Base-by-base conservation (phyloP, 2,329 filamentous ascomycete genomes). In the Neofusicoccum laricinum region DNA sequence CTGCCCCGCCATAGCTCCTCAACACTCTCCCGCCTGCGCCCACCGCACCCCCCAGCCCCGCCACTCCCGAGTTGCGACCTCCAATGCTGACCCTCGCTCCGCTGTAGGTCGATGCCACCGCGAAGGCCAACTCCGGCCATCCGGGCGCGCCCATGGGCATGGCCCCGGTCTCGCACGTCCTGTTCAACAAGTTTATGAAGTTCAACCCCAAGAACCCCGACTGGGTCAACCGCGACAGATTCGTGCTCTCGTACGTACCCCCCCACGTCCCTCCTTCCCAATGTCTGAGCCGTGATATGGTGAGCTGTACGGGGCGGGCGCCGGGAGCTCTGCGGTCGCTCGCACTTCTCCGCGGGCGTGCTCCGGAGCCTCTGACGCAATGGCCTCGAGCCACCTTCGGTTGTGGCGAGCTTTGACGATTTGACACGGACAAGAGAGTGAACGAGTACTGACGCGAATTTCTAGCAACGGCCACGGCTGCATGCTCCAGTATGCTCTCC, bases 161-260 rank as follows among this genome's bases (percentile, higher is more conserved):
- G 92, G 95, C 95, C 76, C 94, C 95, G 68, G 88, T 93, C 76
- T 90, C 95, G 80, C 95, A 98, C 86, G 92, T 98, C 75, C 88
- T 99, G 70, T 99, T 92, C 85, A 96, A 97, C 88, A 96, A 95
- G 82, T 96, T 97, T 86, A 92, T 99, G 92, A 96, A 84, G 80
- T 99, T 97, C 88, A 99, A 98, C 90, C 95, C 95, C 75, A 96
- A 97, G 90, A 97, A 97, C 88, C 92, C 95, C 73, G 86, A 92
- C 70, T 99, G 93, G 93, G 76, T 95, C 74, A 98, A 98, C 88
- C 90, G 95, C 77, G 95, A 99, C 83, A 91, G 95, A 80, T 99
- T 99, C 77, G 93, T 99, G 68, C 93, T 99, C 79, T 99, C 95
- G 93, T 97, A 87, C 87, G 93, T 90, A 19, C 32, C 49, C 48